These are phyloP conservation scores for Elsinoe batatas DNA, from an alignment of 2,329 filamentous ascomycete genomes.

Conservation along the genomic window DNA sequence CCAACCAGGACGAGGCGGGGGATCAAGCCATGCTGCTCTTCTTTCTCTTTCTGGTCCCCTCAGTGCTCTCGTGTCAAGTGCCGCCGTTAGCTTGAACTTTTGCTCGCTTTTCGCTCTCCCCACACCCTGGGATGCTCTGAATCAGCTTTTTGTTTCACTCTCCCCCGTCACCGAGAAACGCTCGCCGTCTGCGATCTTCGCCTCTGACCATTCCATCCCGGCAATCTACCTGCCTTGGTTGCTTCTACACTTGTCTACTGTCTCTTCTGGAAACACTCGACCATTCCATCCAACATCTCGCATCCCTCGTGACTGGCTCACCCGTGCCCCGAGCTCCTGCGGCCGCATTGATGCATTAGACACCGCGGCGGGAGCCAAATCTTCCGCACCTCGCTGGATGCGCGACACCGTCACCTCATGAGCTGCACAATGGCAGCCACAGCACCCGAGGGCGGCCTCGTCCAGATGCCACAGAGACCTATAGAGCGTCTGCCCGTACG, in stretches of 20 bases:
- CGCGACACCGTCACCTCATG: neutral
- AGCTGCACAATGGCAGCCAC: conserved; percentile 15
- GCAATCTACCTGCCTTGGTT: neutral
- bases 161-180: conserved; percentile 7
- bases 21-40: conserved; percentile 1
- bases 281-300: neutral
- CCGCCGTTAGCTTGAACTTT: conserved; percentile 8
- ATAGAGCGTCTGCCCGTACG: conserved; percentile 69
- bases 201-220: conserved; percentile 1
- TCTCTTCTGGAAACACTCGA: conserved; percentile 10
- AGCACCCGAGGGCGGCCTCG: conserved; percentile 14
- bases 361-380: conserved; percentile 7
- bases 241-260: neutral
- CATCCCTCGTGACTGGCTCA: neutral
- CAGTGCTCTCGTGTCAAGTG: conserved; percentile 8
- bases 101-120: conserved; percentile 9
- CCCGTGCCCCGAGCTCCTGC: neutral
- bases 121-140: conserved; percentile 9
- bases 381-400: conserved; percentile 10
- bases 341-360: conserved; percentile 6
- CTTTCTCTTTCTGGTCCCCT: neutral
- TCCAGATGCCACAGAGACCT: conserved; percentile 54
- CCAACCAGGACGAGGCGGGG: conserved; percentile 3
- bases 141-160: conserved; percentile 12
- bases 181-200: conserved; percentile 4